Conservation (phyloP, 768 basidiomycete genomes). For the Lentinula aciculospora region DNA sequence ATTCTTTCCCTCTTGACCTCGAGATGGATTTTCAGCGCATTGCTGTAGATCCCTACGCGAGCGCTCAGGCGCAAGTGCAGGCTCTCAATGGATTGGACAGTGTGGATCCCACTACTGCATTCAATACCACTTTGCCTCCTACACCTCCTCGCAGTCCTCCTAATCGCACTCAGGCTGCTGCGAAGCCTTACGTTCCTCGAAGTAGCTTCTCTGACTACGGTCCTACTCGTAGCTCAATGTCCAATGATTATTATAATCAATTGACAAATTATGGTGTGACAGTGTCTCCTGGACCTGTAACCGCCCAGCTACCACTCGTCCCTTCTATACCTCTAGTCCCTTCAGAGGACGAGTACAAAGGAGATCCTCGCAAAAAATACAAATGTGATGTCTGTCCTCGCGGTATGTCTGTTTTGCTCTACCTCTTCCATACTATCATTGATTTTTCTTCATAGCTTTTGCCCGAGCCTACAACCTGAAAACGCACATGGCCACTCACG, state of each 20-base stretch:
- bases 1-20: constrained; percentile 59
- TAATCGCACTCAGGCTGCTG: constrained; percentile 23
- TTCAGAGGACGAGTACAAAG: constrained; percentile 39
- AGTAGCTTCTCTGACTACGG: constrained; percentile 68
- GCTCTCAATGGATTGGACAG: constrained; percentile 20
- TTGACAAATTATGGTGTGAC: constrained; percentile 41
- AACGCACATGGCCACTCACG: constrained; percentile 93
- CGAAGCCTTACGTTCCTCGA: constrained; percentile 34
- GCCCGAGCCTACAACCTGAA: constrained; percentile 93
- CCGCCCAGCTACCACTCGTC: constrained; percentile 41
- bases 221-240: constrained; percentile 41
- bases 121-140: constrained; percentile 53
- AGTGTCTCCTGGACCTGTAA: constrained; percentile 54
- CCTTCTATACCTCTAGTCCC: constrained; percentile 39
- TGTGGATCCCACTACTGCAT: constrained; percentile 39
- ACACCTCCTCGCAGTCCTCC: constrained; percentile 50
- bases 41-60: constrained; percentile 47
- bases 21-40: constrained; percentile 71
- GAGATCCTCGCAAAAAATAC: constrained; percentile 74
- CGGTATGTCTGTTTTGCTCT: constrained; percentile 34
- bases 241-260: constrained; percentile 42
- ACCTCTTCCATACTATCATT: constrained; percentile 4
- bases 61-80: constrained; percentile 26
- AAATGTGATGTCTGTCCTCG: constrained; percentile 70
- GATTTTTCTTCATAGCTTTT: constrained; percentile 51